These are phyloP conservation scores for Apiotrichum veenhuisii DNA, from an alignment of 1,284 basidiomycete species.

Conservation along the genomic window DNA sequence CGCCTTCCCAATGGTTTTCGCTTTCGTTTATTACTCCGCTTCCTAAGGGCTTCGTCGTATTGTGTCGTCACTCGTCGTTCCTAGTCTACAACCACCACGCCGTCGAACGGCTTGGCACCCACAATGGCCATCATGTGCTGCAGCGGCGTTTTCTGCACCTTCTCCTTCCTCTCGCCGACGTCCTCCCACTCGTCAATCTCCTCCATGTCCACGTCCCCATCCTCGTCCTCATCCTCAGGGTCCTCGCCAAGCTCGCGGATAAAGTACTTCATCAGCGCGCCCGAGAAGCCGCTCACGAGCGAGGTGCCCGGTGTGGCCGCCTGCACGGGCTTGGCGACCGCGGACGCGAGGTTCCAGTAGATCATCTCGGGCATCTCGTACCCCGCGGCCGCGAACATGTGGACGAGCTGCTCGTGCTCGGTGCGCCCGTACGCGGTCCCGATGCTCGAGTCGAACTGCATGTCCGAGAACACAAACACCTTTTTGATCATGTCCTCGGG, in stretches of 20 bases:
- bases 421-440: constrained; percentile 55
- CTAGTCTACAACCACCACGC: constrained; percentile 36
- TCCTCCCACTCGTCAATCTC: constrained; percentile 28
- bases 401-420: constrained; percentile 58
- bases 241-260: constrained; percentile 49
- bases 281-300: constrained; percentile 64
- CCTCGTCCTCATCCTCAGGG: constrained; percentile 44
- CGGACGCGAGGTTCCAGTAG: constrained; percentile 36
- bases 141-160: constrained; percentile 47
- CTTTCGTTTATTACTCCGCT: too few species aligned
- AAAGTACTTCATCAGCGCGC: constrained; percentile 66
- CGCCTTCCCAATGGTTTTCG: too few species aligned
- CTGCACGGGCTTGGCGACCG: constrained; percentile 53
- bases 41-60: too few species aligned
- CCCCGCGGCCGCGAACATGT: constrained; percentile 58
- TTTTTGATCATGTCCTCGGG: constrained; percentile 68
- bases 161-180: constrained; percentile 13
- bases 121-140: constrained; percentile 59
- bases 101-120: constrained; percentile 53
- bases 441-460: constrained; percentile 62
- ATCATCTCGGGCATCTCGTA: constrained; percentile 64
- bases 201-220: constrained; percentile 20
- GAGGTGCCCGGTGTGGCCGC: constrained; percentile 59
- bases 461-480: constrained; percentile 68
- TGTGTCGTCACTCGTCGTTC: too few species aligned